These are phyloP conservation scores for Datisca glomerata DNA, from an alignment of 306 rosid genomes.

Conservation along the genomic window DNA sequence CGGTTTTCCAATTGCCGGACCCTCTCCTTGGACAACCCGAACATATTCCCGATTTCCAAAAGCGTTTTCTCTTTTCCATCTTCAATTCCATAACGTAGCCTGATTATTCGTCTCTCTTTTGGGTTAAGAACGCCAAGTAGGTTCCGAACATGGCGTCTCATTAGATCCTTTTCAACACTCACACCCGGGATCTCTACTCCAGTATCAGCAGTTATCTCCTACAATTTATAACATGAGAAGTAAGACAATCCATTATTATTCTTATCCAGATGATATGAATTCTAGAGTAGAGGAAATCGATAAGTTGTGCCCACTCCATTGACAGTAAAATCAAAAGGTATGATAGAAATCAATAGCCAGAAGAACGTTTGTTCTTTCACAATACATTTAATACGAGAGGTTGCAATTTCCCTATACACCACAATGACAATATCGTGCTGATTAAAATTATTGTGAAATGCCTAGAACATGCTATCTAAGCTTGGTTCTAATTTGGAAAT, in stretches of 20 bases:
- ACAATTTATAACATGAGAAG: conserved; percentile 18
- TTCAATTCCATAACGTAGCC: conserved; percentile 72
- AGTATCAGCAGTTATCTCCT: conserved; percentile 83
- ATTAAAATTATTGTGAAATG: no score
- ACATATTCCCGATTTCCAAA: conserved; percentile 41
- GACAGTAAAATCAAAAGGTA: neutral
- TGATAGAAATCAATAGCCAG: neutral
- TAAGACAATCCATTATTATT: no score
- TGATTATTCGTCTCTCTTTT: conserved; percentile 56
- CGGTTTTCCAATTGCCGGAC: conserved; percentile 53
- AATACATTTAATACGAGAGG: no score
- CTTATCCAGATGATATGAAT: no score
- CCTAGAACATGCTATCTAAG: no score
- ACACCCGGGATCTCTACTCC: conserved; percentile 49
- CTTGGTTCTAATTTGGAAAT: no score
- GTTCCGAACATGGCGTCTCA: conserved; percentile 63
- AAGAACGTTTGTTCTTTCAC: no score
- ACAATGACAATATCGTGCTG: no score
- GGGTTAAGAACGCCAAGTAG: conserved; percentile 45
- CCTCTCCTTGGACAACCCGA: conserved; percentile 69
- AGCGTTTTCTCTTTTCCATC: conserved; percentile 52
- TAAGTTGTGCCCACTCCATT: neutral
- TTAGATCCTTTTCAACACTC: conserved; percentile 50
- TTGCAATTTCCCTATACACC: no score
- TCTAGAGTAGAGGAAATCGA: neutral